A percentile compares a stretch with the other conserved stretches of the same genome.
phyloP scores from a whole-genome alignment of 257 asterid species.

The Lycium barbarum region DNA sequence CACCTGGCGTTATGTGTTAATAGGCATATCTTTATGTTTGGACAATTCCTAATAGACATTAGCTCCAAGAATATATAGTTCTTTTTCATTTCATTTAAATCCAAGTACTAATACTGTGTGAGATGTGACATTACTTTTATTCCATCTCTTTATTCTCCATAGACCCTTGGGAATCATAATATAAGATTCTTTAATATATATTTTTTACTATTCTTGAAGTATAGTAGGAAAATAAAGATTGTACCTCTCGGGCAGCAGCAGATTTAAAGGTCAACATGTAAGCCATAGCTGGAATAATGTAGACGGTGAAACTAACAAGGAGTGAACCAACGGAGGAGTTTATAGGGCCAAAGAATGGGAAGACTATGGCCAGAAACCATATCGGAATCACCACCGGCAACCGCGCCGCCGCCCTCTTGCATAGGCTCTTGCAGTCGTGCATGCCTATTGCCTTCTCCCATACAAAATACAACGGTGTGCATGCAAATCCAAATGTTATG shows the following conservation, averaged over 20 bases:
- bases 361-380: constrained; percentile 91
- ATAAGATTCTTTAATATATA: neutral
- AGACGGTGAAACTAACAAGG: constrained; percentile 91
- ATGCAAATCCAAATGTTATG: constrained; percentile 95
- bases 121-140: neutral
- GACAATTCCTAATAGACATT: neutral
- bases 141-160: neutral
- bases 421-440: constrained; percentile 91
- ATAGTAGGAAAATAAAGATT: neutral
- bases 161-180: neutral
- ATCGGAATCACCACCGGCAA: constrained; percentile 90
- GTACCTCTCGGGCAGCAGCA: constrained; percentile 86
- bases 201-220: neutral
- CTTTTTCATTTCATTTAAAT: neutral
- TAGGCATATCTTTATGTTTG: neutral
- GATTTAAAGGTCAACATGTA: constrained; percentile 81
- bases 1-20: neutral
- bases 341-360: constrained; percentile 96
- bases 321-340: constrained; percentile 93
- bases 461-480: constrained; percentile 90
- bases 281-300: constrained; percentile 89
- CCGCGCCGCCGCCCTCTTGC: constrained; percentile 84
- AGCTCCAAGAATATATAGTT: neutral
- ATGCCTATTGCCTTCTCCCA: constrained; percentile 96
- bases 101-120: neutral